phyloP scores from a whole-genome alignment of 2,329 filamentous ascomycete genomes.

The Coniochaeta sp. region DNA sequence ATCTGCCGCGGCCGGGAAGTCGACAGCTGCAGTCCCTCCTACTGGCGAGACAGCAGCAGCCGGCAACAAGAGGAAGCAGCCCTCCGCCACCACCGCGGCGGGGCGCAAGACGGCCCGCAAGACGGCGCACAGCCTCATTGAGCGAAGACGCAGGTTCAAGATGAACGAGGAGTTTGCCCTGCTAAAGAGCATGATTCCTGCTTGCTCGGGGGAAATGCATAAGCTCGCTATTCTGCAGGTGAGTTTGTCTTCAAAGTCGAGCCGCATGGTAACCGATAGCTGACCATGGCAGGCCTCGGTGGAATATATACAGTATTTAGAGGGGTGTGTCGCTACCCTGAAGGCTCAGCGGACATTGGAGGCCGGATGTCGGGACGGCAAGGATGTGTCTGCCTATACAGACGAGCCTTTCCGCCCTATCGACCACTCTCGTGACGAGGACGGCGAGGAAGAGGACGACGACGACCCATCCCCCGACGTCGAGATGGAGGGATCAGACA shows the following conservation, averaged over 20 bases:
- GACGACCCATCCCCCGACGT: constrained; percentile 39
- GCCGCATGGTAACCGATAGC: constrained; percentile 5
- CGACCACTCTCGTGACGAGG: background rate
- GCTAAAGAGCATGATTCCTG: constrained; percentile 90
- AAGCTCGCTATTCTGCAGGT: constrained; percentile 94
- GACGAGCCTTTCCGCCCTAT: background rate
- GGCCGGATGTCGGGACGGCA: background rate
- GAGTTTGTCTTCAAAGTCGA: constrained; percentile 18
- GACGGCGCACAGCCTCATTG: constrained; percentile 92
- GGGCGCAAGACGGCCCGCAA: constrained; percentile 94
- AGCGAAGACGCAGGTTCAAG: constrained; percentile 81
- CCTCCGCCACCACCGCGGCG: constrained; percentile 69
- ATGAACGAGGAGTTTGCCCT: constrained; percentile 99
- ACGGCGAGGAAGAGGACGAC: background rate
- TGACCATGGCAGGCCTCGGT: constrained; percentile 67
- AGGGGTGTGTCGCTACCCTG: constrained; percentile 77
- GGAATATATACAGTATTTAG: constrained; percentile 90
- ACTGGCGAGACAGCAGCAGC: constrained; percentile 10
- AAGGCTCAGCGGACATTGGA: constrained; percentile 40
- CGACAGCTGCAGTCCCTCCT: constrained; percentile 10
- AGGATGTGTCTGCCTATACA: background rate
- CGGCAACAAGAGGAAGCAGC: constrained; percentile 67
- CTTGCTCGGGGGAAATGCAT: constrained; percentile 96
- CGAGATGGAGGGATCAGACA: constrained; percentile 53
- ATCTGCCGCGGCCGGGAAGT: constrained; percentile 8